Base-by-base conservation (phyloP, 106 monocot species). In the Dioscorea alata region DNA sequence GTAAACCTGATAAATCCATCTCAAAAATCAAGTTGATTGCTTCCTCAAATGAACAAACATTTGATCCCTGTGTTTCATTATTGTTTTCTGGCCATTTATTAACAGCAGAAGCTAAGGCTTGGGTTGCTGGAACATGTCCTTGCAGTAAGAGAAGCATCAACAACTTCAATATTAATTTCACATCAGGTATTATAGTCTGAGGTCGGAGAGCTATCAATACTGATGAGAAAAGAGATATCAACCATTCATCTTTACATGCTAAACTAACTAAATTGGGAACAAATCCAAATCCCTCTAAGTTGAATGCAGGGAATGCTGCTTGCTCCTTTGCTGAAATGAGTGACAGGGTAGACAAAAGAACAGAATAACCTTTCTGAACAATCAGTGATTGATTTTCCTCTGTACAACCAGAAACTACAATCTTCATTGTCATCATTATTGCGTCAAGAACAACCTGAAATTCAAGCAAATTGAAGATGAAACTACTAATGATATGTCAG, bases 31-130 rank as follows among this genome's bases (percentile, higher is more conserved):
- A 33, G 28, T 86, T 66, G 60, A 91, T 48, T 59, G 73, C 75
- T 74, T 80, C 81, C 57, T 86, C 90, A 71, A 90, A 76, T 33
- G 70, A 34, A 64, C 32, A 73, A 76, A 63, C 18, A 23, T 57
- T 61, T 65, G 73, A 60, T 15, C 64, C 12, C 60, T 74, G 64
- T 56, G 69, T 48, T 77, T 53, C 69, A 31, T 70, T 34, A 70
- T 52, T 52, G 50, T 76, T 50, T 79, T 63, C 34, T 56, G 85
- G 69, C 85, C 80, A 88, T 63, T 99, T 99, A 51, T 99, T 99
- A 25, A 90, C 1, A 28, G 90, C 69, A 24, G 99, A 99, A 73
- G 90, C 90, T 74, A 93, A 79, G 49, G 99, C 89, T 71, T 99
- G 92, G 73, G 90, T 87, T 31, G 92, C 75, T 56, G 85, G 66